Conservation (phyloP, 306 rosid genomes). For the Malus orientalis region DNA sequence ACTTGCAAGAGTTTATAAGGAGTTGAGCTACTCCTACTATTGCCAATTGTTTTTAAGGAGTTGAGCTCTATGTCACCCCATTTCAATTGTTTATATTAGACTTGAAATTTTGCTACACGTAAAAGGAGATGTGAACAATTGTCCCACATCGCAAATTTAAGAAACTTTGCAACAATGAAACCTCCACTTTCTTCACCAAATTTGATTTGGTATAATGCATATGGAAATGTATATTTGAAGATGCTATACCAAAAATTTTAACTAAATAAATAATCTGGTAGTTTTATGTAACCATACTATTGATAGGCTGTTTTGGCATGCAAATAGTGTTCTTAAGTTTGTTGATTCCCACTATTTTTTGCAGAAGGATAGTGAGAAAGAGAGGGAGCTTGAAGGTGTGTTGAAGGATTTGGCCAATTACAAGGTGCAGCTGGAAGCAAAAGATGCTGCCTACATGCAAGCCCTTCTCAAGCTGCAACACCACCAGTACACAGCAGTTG, state of each 20-base stretch:
- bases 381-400: conserved; percentile 45
- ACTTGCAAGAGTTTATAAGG: background rate
- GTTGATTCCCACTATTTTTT: background rate
- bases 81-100: no score
- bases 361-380: conserved; percentile 36
- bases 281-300: background rate
- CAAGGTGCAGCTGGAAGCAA: conserved; percentile 75
- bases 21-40: background rate
- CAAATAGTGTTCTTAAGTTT: background rate
- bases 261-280: background rate
- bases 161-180: no score
- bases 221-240: background rate
- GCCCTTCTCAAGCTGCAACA: conserved; percentile 57
- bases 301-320: background rate
- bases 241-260: background rate
- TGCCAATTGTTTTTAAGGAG: background rate
- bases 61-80: background rate
- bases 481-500: conserved; percentile 38
- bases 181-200: background rate
- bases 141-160: no score
- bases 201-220: background rate
- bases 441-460: conserved; percentile 55
- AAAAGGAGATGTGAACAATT: background rate
- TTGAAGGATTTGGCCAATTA: conserved; percentile 51
- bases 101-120: background rate